phyloP scores from a whole-genome alignment of 2,329 filamentous ascomycete genomes.

The Blastomyces emzantsi region DNA sequence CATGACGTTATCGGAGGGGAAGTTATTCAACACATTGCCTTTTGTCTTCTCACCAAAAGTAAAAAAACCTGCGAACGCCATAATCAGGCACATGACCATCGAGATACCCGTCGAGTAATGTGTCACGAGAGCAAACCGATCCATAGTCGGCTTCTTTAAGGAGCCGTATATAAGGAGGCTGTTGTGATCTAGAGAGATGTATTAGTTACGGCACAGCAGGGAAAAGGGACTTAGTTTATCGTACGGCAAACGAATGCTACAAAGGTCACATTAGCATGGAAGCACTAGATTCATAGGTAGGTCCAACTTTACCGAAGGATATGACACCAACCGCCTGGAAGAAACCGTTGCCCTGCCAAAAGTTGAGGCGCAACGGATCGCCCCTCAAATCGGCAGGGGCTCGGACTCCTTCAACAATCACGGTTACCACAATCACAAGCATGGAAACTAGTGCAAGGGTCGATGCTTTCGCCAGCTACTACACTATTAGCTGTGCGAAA shows the following conservation, averaged over 20 bases:
- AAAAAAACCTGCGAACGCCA: conserved; percentile 84
- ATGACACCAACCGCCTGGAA: conserved; percentile 97
- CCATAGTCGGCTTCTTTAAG: conserved; percentile 83
- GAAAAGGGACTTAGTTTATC: conserved; percentile 18
- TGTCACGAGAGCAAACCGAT: conserved; percentile 87
- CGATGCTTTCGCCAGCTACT: conserved; percentile 85
- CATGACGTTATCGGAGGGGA: conserved; percentile 79
- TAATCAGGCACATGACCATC: conserved; percentile 78
- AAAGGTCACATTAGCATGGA: conserved; percentile 25
- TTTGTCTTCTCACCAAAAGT: conserved; percentile 86
- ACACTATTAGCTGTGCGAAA: conserved; percentile 24
- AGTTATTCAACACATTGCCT: conserved; percentile 98
- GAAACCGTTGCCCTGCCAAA: conserved; percentile 69
- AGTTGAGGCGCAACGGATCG: conserved; percentile 58
- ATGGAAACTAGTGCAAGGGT: conserved; percentile 90
- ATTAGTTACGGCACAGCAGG: conserved; percentile 5
- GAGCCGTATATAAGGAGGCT: conserved; percentile 96
- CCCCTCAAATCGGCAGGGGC: conserved; percentile 66
- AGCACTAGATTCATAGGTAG: background rate
- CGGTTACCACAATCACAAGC: conserved; percentile 77
- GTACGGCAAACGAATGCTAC: conserved; percentile 58
- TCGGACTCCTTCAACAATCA: conserved; percentile 71
- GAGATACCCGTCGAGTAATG: conserved; percentile 88
- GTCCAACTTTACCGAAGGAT: conserved; percentile 64
- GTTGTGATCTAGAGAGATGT: conserved; percentile 61